Evolutionary conservation across 306 rosid species (phyloP), one percentile per base, ranked within the genome.

Genomic region (Dicorynia guianensis): DNA sequence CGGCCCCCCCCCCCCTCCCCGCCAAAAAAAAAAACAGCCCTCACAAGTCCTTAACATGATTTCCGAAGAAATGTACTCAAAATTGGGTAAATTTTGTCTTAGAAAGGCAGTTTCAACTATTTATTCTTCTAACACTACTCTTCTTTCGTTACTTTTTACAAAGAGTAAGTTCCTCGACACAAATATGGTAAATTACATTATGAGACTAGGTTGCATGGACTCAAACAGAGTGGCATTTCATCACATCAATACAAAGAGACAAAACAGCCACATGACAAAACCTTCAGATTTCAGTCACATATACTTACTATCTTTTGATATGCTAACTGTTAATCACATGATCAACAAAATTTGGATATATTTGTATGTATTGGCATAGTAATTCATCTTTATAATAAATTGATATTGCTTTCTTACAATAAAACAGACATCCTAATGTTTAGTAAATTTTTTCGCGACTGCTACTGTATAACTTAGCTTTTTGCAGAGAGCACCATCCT

Each of bases 1-100:
- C 30, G 1, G 1, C 30, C 30, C 30, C 30, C 30, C 30, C 30
- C 30, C 30, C 1, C 1, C 30, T 1, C 1, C 25, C 3, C 38
- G n/a, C n/a, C n/a, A 20, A 56, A 46, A 56, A 25, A 11, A 25
- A 9, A n/a, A 46, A 11, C 15, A 42, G 36, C 52, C 8, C 17
- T 63, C 53, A 63, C 38, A 63, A 25, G 19, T 56, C 62, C 62
- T 56, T 4, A 25, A 34, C 39, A 56, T 56, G 50, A n/a, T 46
- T 46, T 46, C 50, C 44, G 6, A 6, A 40, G 8, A 40, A 5
- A 1, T 9, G 0, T 40, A 53, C 33, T 18, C 33, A 7, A 53
- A 11, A 18, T 9, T 19, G 8, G 30, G 58, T 18, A 12, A 7
- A 18, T 53, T 53, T 53, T 5, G 17, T 4, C 58, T 53, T 53